Base-by-base conservation (phyloP, 1,139 yeast genomes). In the Protomyces macrosporus region DNA sequence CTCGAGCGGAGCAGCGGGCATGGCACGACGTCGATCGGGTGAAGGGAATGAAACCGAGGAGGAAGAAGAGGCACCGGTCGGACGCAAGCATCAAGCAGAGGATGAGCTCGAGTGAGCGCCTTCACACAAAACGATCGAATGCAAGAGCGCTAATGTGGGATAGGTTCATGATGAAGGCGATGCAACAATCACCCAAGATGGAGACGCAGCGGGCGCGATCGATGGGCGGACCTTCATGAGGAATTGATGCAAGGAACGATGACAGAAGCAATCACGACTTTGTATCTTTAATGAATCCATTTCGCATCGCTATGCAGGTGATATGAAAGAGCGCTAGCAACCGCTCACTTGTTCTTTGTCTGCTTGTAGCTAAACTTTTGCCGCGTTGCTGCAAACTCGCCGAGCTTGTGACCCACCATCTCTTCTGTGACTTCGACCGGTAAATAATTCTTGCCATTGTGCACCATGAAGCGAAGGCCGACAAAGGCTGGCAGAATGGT, bases 361-460 rank as follows among this genome's bases (percentile, higher is more conserved):
- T 60, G 63, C 54, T 54, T 60, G 12, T 53, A 60, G 33, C 58
- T 60, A 39, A 60, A 60, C 54, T 54, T 60, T 35, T 36, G 88
- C 73, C 97, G 81, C 1, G 98, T 93, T 65, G 93, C 88, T 3
- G 96, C 96, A 77, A 89, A 93, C 75, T 93, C 98, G 2, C 98
- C 98, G 65, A 93, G 79, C 75, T 93, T 93, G 69, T 86, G 84
- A n/a, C 98, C 98, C 68, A 93, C 97, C 98, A 93, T 93, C 71
- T 93, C 95, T 72, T 93, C 98, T 9, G 88, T 84, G 40, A 93
- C 83, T 70, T 87, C 91, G 58, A 93, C 82, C 64, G 90, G 91
- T 58, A 90, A 96, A 73, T 91, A 93, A 69, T 90, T 96, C 75
- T 87, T 88, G 45, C 98, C 98, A 76, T 93, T 93, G 76, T 93